Conservation (phyloP, 192 early-diverging fungal genomes). For the Allomyces macrogynus region DNA sequence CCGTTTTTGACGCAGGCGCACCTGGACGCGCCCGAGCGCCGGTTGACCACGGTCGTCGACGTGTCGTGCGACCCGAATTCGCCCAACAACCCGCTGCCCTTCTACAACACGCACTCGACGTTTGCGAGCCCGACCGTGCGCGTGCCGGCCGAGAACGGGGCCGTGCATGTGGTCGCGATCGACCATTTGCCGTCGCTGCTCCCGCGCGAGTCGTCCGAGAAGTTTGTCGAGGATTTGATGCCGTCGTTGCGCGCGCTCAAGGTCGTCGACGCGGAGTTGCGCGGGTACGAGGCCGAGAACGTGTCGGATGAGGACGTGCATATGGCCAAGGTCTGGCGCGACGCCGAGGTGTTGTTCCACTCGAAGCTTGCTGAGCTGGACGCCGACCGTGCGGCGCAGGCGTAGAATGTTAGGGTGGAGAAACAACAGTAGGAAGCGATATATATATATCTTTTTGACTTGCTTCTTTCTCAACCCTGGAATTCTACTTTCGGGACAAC, state of each 20-base stretch:
- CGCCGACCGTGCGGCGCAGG: conserved; percentile 2
- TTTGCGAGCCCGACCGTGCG: conserved; percentile 76
- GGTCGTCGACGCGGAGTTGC: conserved; percentile 14
- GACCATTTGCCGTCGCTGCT: conserved; percentile 91
- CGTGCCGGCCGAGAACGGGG: conserved; percentile 22
- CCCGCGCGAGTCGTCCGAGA: conserved; percentile 76
- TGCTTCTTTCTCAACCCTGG: no score
- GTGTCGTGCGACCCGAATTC: conserved; percentile 94
- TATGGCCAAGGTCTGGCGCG: conserved; percentile 29
- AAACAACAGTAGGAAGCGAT: no score
- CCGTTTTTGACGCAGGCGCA: conserved; percentile 76
- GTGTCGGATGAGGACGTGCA: conserved; percentile 17
- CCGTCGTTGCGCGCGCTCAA: conserved; percentile 49
- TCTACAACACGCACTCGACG: conserved; percentile 80
- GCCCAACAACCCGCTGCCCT: conserved; percentile 91
- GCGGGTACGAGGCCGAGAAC: conserved; percentile 35
- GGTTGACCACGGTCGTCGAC: conserved; percentile 69
- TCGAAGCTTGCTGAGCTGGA: conserved; percentile 49
- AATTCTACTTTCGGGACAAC: no score
- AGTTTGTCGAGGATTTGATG: conserved; percentile 67
- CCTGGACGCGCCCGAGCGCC: conserved; percentile 39
- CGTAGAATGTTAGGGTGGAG: no score
- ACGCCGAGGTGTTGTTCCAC: conserved; percentile 64
- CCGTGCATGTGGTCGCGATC: conserved; percentile 81
- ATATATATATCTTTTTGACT: no score